Evolutionary conservation across 2,329 filamentous ascomycete species (phyloP), one percentile per base, ranked within the genome.

Genomic region (Plenodomus biglobosus): DNA sequence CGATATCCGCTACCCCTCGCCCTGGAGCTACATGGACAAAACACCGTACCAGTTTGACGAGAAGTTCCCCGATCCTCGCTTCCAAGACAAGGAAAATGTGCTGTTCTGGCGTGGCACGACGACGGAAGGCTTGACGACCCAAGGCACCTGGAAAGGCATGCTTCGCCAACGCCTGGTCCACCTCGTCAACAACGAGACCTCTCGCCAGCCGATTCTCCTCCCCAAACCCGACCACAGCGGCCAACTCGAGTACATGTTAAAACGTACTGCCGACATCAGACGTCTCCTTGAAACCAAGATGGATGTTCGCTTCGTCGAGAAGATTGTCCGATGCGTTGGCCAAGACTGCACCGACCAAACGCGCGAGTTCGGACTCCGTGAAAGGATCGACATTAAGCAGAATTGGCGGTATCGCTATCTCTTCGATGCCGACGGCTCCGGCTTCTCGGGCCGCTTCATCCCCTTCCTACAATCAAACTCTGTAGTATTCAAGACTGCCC

Each of bases 71-170:
- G 82, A 85, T 55, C 66, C 66, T 5, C 66, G 72, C 0, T 92
- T 88, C 53, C 62, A 73, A 0, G 73, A 84, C 40, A 90, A 91
- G 60, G 75, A 80, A 38, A 80, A 85, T 52, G 75, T 76, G 1
- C 75, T 92, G 3, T 87, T 87, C 69, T 95, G 89, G 89, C 84
- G 88, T 42, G 87, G 86, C n/a, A 78, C 79, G 10, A 83, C 86
- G 2, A 59, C 62, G 3, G 81, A 85, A 68, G 74, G 80, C 61
- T 65, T 76, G 53, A 73, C 76, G 66, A 74, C 65, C 54, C 77
- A 69, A 24, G 84, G 73, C 55, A 80, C 68, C 57, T 92, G 73
- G 86, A 83, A 72, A 75, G 87, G 72, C 73, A 89, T 79, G 86
- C 83, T 75, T 66, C 84, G 77, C 63, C 83, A 90, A 61, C 85